These are phyloP conservation scores for Epichloe festucae DNA, from an alignment of 2,329 filamentous ascomycete species.

Conservation along the genomic window DNA sequence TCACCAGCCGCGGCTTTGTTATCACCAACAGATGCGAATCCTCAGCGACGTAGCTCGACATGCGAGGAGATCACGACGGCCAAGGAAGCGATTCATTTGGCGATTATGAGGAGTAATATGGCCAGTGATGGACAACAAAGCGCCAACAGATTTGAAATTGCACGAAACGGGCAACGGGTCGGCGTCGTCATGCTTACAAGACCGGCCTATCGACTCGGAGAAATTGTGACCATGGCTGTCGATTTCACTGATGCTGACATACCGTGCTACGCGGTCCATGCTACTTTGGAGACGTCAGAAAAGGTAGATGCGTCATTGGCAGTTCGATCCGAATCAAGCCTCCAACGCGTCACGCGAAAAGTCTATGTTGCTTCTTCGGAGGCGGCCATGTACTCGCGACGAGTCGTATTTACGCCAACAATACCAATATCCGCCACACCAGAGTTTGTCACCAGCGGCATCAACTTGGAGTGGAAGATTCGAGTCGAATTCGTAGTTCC, in stretches of 20 bases:
- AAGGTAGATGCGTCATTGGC: constrained; percentile 69
- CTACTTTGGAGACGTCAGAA: constrained; percentile 77
- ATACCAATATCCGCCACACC: constrained; percentile 78
- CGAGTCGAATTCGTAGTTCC: constrained; percentile 87
- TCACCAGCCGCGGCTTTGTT: constrained; percentile 47
- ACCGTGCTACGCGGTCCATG: constrained; percentile 73
- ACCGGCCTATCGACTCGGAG: constrained; percentile 78
- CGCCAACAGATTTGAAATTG: constrained; percentile 90
- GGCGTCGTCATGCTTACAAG: constrained; percentile 81
- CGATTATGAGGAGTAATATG: constrained; percentile 73
- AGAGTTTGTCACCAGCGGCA: constrained; percentile 80
- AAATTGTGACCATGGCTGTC: constrained; percentile 70
- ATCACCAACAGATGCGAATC: constrained; percentile 52
- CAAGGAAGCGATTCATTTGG: constrained; percentile 81
- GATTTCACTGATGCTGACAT: constrained; percentile 71
- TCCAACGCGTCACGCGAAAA: constrained; percentile 75
- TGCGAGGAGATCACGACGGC: constrained; percentile 47
- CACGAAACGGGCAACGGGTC: constrained; percentile 81
- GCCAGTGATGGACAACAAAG: constrained; percentile 57
- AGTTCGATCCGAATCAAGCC: constrained; percentile 70
- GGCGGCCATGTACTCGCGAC: constrained; percentile 66
- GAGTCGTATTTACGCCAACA: constrained; percentile 68
- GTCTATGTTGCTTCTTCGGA: constrained; percentile 68
- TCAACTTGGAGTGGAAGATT: constrained; percentile 79
- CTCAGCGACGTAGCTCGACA: constrained; percentile 41